These are phyloP conservation scores for Penicillium diatomitis DNA, from an alignment of 495 filamentous ascomycete genomes.

Conservation along the genomic window DNA sequence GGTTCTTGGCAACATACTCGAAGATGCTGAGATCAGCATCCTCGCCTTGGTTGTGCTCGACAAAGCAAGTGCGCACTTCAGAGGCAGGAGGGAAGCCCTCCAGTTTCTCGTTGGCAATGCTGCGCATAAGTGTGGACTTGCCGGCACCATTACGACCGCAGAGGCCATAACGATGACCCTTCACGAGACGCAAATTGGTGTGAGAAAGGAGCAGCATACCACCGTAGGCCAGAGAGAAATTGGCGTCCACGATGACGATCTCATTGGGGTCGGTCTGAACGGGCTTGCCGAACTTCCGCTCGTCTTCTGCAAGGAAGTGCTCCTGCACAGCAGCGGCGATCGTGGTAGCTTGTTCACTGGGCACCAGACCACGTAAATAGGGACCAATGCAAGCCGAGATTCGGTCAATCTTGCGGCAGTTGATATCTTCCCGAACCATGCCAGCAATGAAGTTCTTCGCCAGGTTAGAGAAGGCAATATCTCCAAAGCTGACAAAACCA, in stretches of 20 bases:
- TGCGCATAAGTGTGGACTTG: slow-evolving; percentile 97
- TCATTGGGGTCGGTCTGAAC: slow-evolving; percentile 78
- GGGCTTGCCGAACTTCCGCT: slow-evolving; percentile 77
- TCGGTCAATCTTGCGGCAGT: slow-evolving; percentile 67
- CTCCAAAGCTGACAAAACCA: slow-evolving; percentile 49
- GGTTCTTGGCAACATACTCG: slow-evolving; percentile 82
- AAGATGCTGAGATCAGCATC: slow-evolving; percentile 92
- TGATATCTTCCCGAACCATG: slow-evolving; percentile 86
- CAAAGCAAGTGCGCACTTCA: slow-evolving; percentile 89
- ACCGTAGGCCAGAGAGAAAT: slow-evolving; percentile 96
- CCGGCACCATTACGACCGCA: slow-evolving; percentile 95
- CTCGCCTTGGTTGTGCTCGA: slow-evolving; percentile 97
- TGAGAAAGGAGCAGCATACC: slow-evolving; percentile 97
- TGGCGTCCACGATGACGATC: slow-evolving; percentile 92
- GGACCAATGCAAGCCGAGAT: slow-evolving; percentile 56
- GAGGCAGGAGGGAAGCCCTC: slow-evolving; percentile 93
- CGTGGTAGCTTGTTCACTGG: slow-evolving; percentile 43
- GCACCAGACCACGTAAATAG: slow-evolving; percentile 67
- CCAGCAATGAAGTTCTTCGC: slow-evolving; percentile 66
- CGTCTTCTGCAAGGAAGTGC: slow-evolving; percentile 70
- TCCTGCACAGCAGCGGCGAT: slow-evolving; percentile 58
- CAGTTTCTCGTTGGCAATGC: slow-evolving; percentile 89
- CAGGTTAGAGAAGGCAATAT: slow-evolving; percentile 53
- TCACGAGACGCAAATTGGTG: slow-evolving; percentile 87
- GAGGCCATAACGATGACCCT: slow-evolving; percentile 94